phyloP scores from a whole-genome alignment of 2,329 filamentous ascomycete species.

The Ceratocystis diversiconidia region DNA sequence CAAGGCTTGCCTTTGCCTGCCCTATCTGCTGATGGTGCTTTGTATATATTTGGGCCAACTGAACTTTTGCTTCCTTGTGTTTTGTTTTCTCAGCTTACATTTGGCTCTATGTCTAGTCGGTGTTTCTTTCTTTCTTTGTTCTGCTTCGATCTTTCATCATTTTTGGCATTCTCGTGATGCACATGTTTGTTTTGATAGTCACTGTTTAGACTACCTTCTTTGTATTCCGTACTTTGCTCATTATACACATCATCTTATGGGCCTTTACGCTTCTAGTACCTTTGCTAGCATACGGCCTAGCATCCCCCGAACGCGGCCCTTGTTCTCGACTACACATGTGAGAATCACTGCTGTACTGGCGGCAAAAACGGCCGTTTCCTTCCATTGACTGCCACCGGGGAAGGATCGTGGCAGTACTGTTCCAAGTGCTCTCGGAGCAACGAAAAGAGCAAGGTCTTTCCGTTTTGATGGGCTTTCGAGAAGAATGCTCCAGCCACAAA shows the following conservation, averaged over 20 bases:
- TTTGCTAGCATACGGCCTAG: slow-evolving; percentile 45
- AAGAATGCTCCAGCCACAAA: slow-evolving; percentile 73
- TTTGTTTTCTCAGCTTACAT: not conserved
- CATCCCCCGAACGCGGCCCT: slow-evolving; percentile 49
- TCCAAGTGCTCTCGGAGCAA: slow-evolving; percentile 62
- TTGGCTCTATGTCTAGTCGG: not conserved
- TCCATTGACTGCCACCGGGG: slow-evolving; percentile 45
- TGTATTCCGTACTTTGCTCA: not conserved
- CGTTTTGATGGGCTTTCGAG: slow-evolving; percentile 51
- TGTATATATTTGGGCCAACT: not conserved
- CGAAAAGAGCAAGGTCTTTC: slow-evolving; percentile 67
- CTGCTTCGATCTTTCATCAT: not conserved
- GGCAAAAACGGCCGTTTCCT: slow-evolving; percentile 52
- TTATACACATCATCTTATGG: not conserved
- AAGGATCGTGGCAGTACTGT: slow-evolving; percentile 50
- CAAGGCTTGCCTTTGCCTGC: not conserved
- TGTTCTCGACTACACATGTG: slow-evolving; percentile 49
- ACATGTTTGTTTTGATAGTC: not conserved
- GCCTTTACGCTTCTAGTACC: slow-evolving; percentile 30
- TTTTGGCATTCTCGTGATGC: not conserved
- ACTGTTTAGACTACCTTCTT: not conserved
- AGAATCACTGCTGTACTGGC: slow-evolving; percentile 56
- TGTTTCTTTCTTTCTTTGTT: not conserved
- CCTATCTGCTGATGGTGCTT: not conserved
- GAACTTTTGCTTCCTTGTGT: not conserved